phyloP scores from a whole-genome alignment of 2,329 filamentous ascomycete species.

The Talaromyces sp. region DNA sequence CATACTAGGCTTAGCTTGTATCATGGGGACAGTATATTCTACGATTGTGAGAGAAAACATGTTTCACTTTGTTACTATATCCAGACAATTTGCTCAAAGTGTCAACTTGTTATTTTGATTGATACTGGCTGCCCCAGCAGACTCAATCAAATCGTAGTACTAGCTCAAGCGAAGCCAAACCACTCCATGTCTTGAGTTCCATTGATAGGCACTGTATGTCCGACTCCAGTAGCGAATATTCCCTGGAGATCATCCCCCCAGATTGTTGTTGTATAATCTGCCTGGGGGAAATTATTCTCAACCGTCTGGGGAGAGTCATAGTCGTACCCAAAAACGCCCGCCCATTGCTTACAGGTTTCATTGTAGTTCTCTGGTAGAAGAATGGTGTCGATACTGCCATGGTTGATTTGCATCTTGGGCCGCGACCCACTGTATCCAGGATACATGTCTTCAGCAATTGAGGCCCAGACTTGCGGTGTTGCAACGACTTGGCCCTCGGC shows the following conservation, averaged over 20 bases:
- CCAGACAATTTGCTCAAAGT: background rate
- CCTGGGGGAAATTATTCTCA: constrained; percentile 13
- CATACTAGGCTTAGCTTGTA: background rate
- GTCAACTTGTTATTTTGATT: background rate
- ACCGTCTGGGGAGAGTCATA: constrained; percentile 14
- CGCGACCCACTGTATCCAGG: constrained; percentile 3
- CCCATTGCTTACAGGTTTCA: constrained; percentile 6
- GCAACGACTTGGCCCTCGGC: constrained; percentile 17
- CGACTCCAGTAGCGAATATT: constrained; percentile 18
- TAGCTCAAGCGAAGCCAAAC: constrained; percentile 18
- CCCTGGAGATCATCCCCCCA: constrained; percentile 19
- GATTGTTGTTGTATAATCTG: constrained; percentile 16
- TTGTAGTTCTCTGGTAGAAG: background rate
- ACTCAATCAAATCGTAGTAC: background rate
- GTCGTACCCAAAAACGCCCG: constrained; percentile 11
- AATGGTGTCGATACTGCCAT: constrained; percentile 5
- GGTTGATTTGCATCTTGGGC: constrained; percentile 5
- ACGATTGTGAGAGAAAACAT: background rate
- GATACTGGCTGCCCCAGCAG: background rate
- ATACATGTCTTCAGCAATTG: constrained; percentile 2
- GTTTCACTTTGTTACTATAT: background rate
- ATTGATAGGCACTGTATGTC: constrained; percentile 17
- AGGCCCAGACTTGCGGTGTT: constrained; percentile 34
- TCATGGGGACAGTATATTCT: background rate
- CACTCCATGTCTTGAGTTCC: constrained; percentile 18